Base-by-base conservation (phyloP, 1,284 basidiomycete species). In the Athelia psychrophila region DNA sequence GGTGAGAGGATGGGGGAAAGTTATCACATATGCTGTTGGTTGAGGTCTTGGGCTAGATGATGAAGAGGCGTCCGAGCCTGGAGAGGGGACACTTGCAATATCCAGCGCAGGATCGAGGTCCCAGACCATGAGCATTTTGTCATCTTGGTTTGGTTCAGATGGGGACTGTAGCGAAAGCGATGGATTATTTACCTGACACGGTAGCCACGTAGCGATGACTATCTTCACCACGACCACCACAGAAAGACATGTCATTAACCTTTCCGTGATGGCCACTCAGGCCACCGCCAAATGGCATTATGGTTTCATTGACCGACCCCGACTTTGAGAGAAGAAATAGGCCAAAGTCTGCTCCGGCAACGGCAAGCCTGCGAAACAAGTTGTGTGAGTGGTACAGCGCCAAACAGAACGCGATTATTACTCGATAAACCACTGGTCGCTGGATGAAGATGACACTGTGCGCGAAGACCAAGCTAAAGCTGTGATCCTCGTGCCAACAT, bases 111-210 rank as follows among this genome's bases (percentile, higher is more conserved):
- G 86, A 60, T 80, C 72, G 18, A 92, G 77, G 65, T 92, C 87
- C 89, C 89, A 92, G 15, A 92, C 81, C 80, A 91, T 86, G 46
- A 91, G 75, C 76, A 85, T 86, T 62, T 83, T 87, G 68, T 91
- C 88, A 58, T 90, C 88, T 90, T 54, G 30, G 6, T 19, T 49
- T 18, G 24, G 32, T 42, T 13, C 20, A 27, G 9, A 33, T 58
- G 24, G 52, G 48, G 48, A 33, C 47, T 20, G 47, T 32, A 33
- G 24, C 42, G 35, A 51, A 36, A 49, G 40, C 23, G 45, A 6
- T 32, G 42, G 44, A 33, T 35, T 13, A 65, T 73, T 54, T 57
- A 83, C 88, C 88, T 47, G 87, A 88, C 20, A 89, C 86, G 5
- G 88, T 89, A 10, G 88, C 89, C 49, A 91, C 77, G 66, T 90